Conservation (phyloP, 306 rosid species). For the Begonia loranthoides region DNA sequence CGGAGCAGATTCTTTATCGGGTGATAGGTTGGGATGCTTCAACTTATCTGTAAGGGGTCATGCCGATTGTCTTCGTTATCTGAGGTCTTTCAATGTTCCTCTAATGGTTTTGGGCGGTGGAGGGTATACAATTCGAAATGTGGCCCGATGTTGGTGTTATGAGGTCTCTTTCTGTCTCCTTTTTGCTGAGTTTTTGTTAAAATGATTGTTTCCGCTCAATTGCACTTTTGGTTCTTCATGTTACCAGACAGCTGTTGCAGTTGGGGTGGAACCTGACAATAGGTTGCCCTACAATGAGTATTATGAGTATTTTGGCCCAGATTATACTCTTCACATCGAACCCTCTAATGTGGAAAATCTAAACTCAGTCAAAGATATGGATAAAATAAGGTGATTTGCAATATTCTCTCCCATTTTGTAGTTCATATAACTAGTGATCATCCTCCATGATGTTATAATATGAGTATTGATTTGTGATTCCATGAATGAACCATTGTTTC, state of each 20-base stretch:
- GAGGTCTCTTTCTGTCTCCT: conserved; percentile 37
- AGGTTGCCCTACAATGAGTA: conserved; percentile 79
- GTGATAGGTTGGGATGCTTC: conserved; percentile 87
- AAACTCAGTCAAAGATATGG: conserved; percentile 71
- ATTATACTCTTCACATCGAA: conserved; percentile 60
- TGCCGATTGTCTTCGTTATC: conserved; percentile 76
- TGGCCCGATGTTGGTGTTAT: conserved; percentile 96
- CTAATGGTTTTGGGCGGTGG: conserved; percentile 90
- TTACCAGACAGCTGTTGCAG: conserved; percentile 82
- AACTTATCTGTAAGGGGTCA: conserved; percentile 86
- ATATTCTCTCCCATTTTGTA: background rate
- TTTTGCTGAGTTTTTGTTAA: background rate
- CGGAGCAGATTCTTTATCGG: conserved; percentile 85
- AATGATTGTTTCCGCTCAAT: conserved; percentile 2
- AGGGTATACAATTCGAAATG: conserved; percentile 84
- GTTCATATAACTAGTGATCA: background rate
- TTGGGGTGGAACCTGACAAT: conserved; percentile 87
- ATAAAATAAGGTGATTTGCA: conserved; percentile 50
- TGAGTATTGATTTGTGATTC: background rate
- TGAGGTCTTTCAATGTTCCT: conserved; percentile 78
- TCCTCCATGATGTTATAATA: background rate
- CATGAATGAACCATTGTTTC: too few relatives aligned
- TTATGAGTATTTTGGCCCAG: conserved; percentile 89
- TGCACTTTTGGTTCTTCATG: conserved; percentile 2
- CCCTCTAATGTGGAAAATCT: conserved; percentile 77